Evolutionary conservation across 306 rosid species (phyloP).

Genomic region (Prunus davidiana): DNA sequence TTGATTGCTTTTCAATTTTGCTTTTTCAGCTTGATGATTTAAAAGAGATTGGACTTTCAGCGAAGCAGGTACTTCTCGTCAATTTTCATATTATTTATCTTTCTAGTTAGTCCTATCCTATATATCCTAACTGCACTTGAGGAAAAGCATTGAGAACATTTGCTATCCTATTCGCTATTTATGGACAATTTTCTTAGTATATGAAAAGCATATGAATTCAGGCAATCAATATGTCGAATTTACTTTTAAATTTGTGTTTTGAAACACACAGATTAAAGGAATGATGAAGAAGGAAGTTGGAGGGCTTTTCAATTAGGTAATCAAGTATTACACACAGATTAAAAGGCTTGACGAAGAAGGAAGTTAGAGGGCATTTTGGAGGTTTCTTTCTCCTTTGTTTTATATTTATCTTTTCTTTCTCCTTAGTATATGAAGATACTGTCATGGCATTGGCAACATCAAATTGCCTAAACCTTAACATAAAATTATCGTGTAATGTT

Average conservation of each 20-base stretch:
- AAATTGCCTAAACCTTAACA: conserved; percentile 27
- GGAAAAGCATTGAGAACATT: no score
- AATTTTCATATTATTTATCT: not conserved
- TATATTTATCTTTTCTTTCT: not conserved
- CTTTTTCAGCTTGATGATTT: conserved; percentile 76
- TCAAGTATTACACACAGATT: conserved; percentile 34
- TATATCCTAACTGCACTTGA: no score
- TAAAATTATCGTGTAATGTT: not conserved
- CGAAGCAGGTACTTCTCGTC: conserved; percentile 60
- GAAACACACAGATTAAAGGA: no score
- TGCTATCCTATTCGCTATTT: not conserved
- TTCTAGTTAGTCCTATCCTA: no score
- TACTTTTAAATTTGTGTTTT: not conserved
- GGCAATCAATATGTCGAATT: no score
- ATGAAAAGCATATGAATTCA: not conserved
- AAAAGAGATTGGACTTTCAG: conserved; percentile 72
- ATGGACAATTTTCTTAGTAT: not conserved
- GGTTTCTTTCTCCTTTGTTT: not conserved
- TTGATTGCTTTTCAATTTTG: not conserved
- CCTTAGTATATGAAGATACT: not conserved
- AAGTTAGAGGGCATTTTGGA: conserved; percentile 45
- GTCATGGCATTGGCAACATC: conserved; percentile 43
- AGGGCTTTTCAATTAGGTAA: no score
- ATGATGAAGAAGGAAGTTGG: no score
- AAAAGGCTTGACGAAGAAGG: conserved; percentile 59